Conservation (phyloP, 805 yeast genomes). For the Ogataea trehalophila region DNA sequence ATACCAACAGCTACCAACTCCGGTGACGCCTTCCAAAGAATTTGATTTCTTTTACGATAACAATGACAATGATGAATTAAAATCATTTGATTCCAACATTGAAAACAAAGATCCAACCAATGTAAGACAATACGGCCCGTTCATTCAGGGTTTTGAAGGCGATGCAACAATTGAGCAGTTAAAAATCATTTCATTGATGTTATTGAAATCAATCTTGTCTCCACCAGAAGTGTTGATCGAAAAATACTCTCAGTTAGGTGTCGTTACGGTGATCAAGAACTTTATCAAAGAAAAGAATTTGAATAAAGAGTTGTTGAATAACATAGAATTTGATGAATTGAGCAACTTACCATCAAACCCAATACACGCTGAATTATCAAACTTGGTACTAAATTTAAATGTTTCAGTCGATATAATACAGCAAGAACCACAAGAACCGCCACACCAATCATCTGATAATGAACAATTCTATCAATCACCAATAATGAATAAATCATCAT, state of each 20-base stretch:
- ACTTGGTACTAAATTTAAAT: constrained; percentile 14
- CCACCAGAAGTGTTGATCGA: constrained; percentile 49
- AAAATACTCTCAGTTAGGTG: constrained; percentile 49
- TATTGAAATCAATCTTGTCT: constrained; percentile 38
- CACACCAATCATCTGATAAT: neutral
- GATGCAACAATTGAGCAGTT: constrained; percentile 33
- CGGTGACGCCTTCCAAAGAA: constrained; percentile 22
- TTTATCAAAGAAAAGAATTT: constrained; percentile 22
- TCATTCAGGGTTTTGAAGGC: constrained; percentile 44
- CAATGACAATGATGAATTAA: constrained; percentile 10
- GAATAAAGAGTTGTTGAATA: no score
- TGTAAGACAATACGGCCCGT: constrained; percentile 40
- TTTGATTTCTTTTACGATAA: constrained; percentile 15
- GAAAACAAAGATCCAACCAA: constrained; percentile 37
- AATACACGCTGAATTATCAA: constrained; percentile 14
- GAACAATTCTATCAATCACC: constrained; percentile 18
- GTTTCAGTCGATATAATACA: neutral
- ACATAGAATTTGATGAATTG: constrained; percentile 9
- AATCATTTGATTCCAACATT: constrained; percentile 17
- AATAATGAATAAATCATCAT: constrained; percentile 17
- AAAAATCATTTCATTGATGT: constrained; percentile 38
- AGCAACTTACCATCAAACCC: constrained; percentile 11
- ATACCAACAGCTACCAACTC: constrained; percentile 17
- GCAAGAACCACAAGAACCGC: neutral
- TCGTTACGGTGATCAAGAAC: constrained; percentile 39